Evolutionary conservation across 495 filamentous ascomycete species (phyloP), one percentile per base, ranked within the genome.

Genomic region (Penicillium arizonense): DNA sequence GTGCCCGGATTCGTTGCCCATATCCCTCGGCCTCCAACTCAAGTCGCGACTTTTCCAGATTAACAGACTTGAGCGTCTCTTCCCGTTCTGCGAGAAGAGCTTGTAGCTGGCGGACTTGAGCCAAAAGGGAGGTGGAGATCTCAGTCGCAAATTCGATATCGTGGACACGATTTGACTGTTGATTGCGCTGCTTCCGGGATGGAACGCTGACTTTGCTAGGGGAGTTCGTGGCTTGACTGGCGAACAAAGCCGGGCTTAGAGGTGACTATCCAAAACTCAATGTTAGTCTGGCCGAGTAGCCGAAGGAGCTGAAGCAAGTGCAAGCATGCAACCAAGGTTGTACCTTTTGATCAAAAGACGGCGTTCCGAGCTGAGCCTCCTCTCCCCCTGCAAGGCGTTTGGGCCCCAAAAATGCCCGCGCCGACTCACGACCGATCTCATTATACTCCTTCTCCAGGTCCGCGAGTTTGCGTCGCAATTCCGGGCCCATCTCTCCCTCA

Each of bases 101-200:
- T 67, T 97, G 94, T 51, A 98, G 68, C 64, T 90, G 88, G 24
- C 93, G 87, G 20, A 97, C 88, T 69, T 97, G 94, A 16, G 84
- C 82, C 24, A 98, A 83, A 14, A 98, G 75, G 1, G 90, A 95
- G 13, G 88, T 94, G 59, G 88, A 95, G 46, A 98, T 95, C 56
- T 97, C 93, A 11, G 95, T 90, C 3, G 91, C 93, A 57, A 98
- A 96, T 62, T 96, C 89, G 62, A 97, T 94, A 63, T 98, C 93
- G 67, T 96, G 86, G 11, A 92, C 85, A 16, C 90, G 84, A 59
- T 80, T 90, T 5, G 87, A 81, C 2, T 89, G 87, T 66, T 97
- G 94, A 61, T 97, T 97, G 41, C 95, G 85, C 57, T 93, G 81
- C 63, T 90, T 95, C 47, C 93, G 83, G 7, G 82, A 82, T 2